These are phyloP conservation scores for Tetrahymena thermophila DNA, from an alignment of 73 alveolate species.

Conservation along the genomic window DNA sequence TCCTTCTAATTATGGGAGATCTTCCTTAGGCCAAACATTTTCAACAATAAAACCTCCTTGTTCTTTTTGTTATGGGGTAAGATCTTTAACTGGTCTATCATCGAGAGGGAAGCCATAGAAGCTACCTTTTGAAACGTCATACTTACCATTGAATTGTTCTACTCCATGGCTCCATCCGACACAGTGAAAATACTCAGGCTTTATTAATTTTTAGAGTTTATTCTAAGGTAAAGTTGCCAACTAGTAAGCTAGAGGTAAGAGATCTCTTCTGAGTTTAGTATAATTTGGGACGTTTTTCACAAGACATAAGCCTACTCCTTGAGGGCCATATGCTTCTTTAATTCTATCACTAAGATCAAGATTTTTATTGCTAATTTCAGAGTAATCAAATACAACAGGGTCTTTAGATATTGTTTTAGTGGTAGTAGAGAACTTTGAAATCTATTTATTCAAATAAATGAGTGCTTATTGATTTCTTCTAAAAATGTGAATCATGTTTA, in stretches of 20 bases:
- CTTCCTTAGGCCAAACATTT: slow-evolving; percentile 53
- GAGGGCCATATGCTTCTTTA: slow-evolving; percentile 56
- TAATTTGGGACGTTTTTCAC: slow-evolving; percentile 56
- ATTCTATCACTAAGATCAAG: slow-evolving; percentile 27
- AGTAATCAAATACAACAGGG: background rate
- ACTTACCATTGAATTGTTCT: slow-evolving; percentile 61
- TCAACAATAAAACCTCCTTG: slow-evolving; percentile 8
- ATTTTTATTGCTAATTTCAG: background rate
- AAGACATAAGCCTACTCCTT: slow-evolving; percentile 55
- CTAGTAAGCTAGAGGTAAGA: slow-evolving; percentile 57
- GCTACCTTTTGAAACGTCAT: slow-evolving; percentile 66
- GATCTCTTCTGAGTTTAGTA: slow-evolving; percentile 33
- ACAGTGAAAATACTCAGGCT: slow-evolving; percentile 48
- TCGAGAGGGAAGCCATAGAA: slow-evolving; percentile 63
- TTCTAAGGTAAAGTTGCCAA: slow-evolving; percentile 47
- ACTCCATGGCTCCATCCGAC: slow-evolving; percentile 81
- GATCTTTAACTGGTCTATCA: slow-evolving; percentile 31
- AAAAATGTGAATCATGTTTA: background rate
- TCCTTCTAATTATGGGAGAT: slow-evolving; percentile 53
- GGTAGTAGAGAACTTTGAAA: background rate
- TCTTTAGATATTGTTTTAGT: background rate
- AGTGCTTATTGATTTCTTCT: background rate
- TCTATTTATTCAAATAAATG: background rate
- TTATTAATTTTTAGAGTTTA: slow-evolving; percentile 36
- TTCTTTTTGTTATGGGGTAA: slow-evolving; percentile 4